These are phyloP conservation scores for Colletotrichum orbiculare DNA, from an alignment of 2,329 filamentous ascomycete genomes.

Conservation along the genomic window DNA sequence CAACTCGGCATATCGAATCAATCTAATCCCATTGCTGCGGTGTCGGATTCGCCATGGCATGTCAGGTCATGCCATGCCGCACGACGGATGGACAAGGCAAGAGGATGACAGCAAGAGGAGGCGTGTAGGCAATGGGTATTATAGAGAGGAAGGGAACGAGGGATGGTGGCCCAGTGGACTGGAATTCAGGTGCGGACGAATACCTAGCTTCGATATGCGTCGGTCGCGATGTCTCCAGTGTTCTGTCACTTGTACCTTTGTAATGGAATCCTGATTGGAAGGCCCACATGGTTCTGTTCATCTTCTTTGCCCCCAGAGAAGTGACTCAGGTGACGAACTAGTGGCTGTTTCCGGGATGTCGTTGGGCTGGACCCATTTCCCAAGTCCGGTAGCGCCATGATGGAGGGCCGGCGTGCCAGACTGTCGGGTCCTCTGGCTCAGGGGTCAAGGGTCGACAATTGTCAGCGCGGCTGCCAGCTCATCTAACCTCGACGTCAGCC, in stretches of 20 bases:
- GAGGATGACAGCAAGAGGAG: not conserved
- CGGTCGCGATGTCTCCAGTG: conserved; percentile 8
- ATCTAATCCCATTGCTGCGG: conserved; percentile 13
- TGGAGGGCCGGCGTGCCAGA: conserved; percentile 15
- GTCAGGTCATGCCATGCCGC: conserved; percentile 1
- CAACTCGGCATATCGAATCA: not conserved
- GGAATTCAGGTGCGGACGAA: conserved; percentile 9
- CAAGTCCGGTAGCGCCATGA: conserved; percentile 17
- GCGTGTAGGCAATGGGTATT: conserved; percentile 5
- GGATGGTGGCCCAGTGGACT: conserved; percentile 7
- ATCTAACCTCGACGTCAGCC: conserved; percentile 34
- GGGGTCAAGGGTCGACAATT: conserved; percentile 35
- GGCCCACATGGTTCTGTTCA: conserved; percentile 22
- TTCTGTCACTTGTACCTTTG: not conserved
- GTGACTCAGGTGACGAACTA: conserved; percentile 32
- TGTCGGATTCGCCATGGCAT: conserved; percentile 3
- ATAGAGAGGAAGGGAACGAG: not conserved
- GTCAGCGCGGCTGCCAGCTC: conserved; percentile 28
- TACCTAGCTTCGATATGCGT: conserved; percentile 1
- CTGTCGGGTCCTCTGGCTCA: conserved; percentile 31
- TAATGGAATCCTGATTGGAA: not conserved
- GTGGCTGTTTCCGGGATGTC: conserved; percentile 28
- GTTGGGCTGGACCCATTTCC: conserved; percentile 15
- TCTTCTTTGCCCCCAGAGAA: conserved; percentile 18
- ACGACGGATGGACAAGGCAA: not conserved